A percentile compares a stretch with the other conserved stretches of the same genome.
Conservation (phyloP, 805 yeast genomes). For the Torulaspora delbrueckii region DNA sequence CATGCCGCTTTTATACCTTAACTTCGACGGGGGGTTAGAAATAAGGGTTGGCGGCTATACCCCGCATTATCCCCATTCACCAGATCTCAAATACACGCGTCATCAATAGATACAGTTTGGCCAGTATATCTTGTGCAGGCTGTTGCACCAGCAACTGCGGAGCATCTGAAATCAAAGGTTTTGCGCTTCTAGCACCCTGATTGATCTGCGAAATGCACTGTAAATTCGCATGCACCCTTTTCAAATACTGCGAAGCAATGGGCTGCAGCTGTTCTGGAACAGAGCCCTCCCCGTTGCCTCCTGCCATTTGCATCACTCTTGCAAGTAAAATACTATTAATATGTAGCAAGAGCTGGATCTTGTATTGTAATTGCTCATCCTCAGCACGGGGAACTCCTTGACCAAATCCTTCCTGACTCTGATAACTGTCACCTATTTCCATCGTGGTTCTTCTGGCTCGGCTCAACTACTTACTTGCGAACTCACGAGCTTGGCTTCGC, state of each 20-base stretch:
- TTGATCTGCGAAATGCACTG: conserved; percentile 36
- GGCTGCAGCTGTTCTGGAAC: conserved; percentile 28
- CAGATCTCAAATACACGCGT: conserved; percentile 34
- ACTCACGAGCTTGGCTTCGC: neutral
- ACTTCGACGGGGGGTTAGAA: neutral
- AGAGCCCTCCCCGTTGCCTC: conserved; percentile 8
- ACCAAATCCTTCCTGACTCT: neutral
- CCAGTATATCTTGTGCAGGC: conserved; percentile 28
- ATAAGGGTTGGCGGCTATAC: neutral
- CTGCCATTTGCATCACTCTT: conserved; percentile 26
- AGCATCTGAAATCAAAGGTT: conserved; percentile 29
- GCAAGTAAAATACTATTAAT: conserved; percentile 32
- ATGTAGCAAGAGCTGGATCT: conserved; percentile 34
- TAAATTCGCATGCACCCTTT: conserved; percentile 35
- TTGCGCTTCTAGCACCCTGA: conserved; percentile 26
- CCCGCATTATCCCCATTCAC: neutral
- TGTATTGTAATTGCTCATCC: conserved; percentile 31
- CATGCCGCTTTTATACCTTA: neutral
- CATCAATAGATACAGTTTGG: conserved; percentile 31
- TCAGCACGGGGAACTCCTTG: conserved; percentile 12
- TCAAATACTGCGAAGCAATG: conserved; percentile 29
- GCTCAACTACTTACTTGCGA: neutral
- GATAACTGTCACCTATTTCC: neutral
- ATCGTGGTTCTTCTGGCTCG: neutral
- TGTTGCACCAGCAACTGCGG: conserved; percentile 21